A percentile compares a stretch with the other conserved stretches of the same genome.
These are phyloP conservation scores for Hymenoscyphus albidus DNA, from an alignment of 2,329 filamentous ascomycete genomes.

Conservation along the genomic window DNA sequence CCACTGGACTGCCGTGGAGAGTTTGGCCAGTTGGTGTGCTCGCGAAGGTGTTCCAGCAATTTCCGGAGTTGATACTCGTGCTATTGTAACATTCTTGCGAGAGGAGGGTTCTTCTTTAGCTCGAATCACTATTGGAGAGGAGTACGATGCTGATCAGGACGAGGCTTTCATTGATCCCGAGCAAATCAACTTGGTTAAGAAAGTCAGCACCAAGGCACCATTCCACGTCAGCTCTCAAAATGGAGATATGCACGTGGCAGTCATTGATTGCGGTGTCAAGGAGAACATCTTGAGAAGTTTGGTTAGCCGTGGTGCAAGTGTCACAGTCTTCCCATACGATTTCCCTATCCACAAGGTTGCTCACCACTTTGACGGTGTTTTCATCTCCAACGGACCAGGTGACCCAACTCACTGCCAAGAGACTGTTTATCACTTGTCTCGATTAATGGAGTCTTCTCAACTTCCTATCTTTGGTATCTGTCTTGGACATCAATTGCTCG, in stretches of 20 bases:
- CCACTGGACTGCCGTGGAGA: conserved; percentile 98
- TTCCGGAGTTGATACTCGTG: conserved; percentile 93
- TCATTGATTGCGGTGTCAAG: conserved; percentile 98
- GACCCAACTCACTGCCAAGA: conserved; percentile 96
- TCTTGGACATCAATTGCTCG: conserved; percentile 92
- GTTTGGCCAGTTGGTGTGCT: conserved; percentile 88
- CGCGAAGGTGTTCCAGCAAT: conserved; percentile 95
- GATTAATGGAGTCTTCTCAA: conserved; percentile 86
- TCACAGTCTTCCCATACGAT: conserved; percentile 93
- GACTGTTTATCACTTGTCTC: conserved; percentile 86
- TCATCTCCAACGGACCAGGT: conserved; percentile 98
- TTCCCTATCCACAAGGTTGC: conserved; percentile 98
- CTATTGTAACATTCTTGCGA: conserved; percentile 90
- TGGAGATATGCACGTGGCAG: conserved; percentile 83
- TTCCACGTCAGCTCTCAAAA: conserved; percentile 87
- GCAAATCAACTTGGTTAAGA: conserved; percentile 93
- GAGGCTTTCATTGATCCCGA: conserved; percentile 93
- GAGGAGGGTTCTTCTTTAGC: conserved; percentile 96
- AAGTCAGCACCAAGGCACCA: conserved; percentile 95
- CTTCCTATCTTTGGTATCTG: conserved; percentile 97
- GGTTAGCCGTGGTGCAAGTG: conserved; percentile 83
- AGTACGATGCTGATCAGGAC: conserved; percentile 97
- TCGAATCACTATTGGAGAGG: conserved; percentile 89
- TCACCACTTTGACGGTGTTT: conserved; percentile 95
- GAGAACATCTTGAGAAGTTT: conserved; percentile 98